Evolutionary conservation across 768 basidiomycete species (phyloP), one percentile per base, ranked within the genome.

Genomic region (Cystobasidiopsis lactophilus): DNA sequence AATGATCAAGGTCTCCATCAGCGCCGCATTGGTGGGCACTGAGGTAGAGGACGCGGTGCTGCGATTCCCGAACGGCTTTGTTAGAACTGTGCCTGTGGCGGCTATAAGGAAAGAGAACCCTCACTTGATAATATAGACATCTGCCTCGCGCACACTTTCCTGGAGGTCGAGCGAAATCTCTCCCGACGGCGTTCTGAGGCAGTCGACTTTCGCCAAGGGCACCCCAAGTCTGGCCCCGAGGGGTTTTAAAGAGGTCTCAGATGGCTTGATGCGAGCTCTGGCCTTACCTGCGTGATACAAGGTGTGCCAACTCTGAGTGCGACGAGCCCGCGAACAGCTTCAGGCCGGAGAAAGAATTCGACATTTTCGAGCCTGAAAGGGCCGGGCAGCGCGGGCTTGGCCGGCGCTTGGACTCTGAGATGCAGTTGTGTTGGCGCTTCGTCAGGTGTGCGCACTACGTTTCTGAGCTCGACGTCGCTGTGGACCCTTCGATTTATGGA

Each of bases 1-100:
- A 85, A 98, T 91, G 63, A 96, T 96, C 66, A 89, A 85, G 43
- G 88, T 75, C 67, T 96, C 93, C 86, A 98, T 96, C 58, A 98
- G 76, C 38, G 89, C 74, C 26, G 85, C 88, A 65, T 95, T 95
- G 61, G 95, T 66, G 23, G 55, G 53, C 14, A 59, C 77, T 35
- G 56, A 59, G 52, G 78, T 71, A 23, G 80, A 78, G 61, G 80
- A 79, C 14, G 85, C 82, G 37, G 85, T 85, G 69, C 56, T 53
- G 37, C n/a, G 35, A 5, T 2, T 3, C 5, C 19, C 4, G n/a
- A 40, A 40, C 5, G 23, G 24, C 21, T 10, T 39, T 19, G n/a
- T 2, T n/a, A 39, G 30, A 53, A 24, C 63, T 60, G n/a, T 64
- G 66, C 31, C 58, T 60, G 18, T 65, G 66, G 16, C n/a, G n/a